These are phyloP conservation scores for Quercus lobata DNA, from an alignment of 331 rosid species.

Conservation along the genomic window DNA sequence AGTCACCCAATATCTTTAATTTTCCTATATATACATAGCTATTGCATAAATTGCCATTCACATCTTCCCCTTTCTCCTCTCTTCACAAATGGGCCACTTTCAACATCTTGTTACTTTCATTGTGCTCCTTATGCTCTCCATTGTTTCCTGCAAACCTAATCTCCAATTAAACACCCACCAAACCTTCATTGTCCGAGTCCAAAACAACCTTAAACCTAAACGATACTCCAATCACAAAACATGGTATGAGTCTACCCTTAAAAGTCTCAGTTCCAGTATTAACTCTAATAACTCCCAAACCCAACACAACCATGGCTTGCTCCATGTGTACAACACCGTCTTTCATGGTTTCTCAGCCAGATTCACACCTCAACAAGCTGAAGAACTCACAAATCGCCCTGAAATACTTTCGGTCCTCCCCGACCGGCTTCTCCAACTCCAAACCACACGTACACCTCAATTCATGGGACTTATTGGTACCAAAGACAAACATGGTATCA, in stretches of 20 bases:
- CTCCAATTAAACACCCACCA: neutral
- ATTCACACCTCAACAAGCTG: neutral
- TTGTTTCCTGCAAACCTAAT: neutral
- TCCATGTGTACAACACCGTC: neutral
- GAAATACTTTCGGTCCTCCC: neutral
- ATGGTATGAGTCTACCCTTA: conserved; percentile 15
- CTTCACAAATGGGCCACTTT: neutral
- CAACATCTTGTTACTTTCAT: neutral
- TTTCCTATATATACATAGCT: neutral
- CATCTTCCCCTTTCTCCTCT: too few relatives aligned
- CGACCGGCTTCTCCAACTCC: neutral
- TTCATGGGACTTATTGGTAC: neutral
- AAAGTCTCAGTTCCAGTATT: neutral
- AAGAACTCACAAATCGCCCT: neutral
- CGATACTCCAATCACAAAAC: neutral
- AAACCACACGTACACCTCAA: neutral
- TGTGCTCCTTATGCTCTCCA: neutral
- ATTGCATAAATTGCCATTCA: neutral
- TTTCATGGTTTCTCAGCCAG: neutral
- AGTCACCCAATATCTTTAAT: neutral
- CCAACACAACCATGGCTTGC: neutral
- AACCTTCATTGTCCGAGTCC: conserved; percentile 15
- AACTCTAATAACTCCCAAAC: neutral
- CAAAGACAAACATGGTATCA: neutral
- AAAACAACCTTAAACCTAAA: conserved; percentile 12